These are phyloP conservation scores for Samsoniella hepiali DNA, from an alignment of 2,329 filamentous ascomycete genomes.

Conservation along the genomic window DNA sequence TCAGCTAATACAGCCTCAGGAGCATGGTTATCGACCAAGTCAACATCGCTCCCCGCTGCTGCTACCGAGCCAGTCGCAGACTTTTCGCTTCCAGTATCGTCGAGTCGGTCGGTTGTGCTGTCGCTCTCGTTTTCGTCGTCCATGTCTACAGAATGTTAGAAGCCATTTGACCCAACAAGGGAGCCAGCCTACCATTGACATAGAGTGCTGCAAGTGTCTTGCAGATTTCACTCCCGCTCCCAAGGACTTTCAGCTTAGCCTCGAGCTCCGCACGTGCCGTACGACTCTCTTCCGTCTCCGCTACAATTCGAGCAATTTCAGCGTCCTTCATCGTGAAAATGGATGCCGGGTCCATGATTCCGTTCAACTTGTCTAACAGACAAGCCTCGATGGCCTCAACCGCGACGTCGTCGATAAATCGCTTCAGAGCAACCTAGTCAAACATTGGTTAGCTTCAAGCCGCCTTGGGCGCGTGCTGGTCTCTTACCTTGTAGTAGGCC, in stretches of 20 bases:
- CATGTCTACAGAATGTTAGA: background rate
- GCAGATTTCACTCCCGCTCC: background rate
- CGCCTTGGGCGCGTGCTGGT: background rate
- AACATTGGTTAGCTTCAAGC: background rate
- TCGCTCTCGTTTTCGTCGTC: slow-evolving; percentile 5
- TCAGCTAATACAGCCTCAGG: slow-evolving; percentile 2
- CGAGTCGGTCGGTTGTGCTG: background rate
- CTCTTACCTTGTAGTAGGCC: slow-evolving; percentile 39
- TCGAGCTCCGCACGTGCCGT: background rate
- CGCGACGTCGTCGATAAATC: slow-evolving; percentile 26
- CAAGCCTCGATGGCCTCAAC: slow-evolving; percentile 26
- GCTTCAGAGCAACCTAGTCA: slow-evolving; percentile 24
- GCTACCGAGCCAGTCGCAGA: slow-evolving; percentile 1
- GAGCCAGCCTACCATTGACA: slow-evolving; percentile 3
- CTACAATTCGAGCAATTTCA: slow-evolving; percentile 23
- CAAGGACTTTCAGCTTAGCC: background rate
- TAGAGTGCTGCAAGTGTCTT: slow-evolving; percentile 9
- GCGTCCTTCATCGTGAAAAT: slow-evolving; percentile 23
- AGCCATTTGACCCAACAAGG: no score
- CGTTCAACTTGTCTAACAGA: slow-evolving; percentile 22
- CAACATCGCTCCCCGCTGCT: background rate
- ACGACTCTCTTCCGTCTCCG: slow-evolving; percentile 22
- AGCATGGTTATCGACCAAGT: slow-evolving; percentile 3
- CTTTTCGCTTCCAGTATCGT: background rate
- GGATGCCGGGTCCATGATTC: slow-evolving; percentile 22